Evolutionary conservation across 495 filamentous ascomycete genomes (phyloP).

Genomic region (Podospora comata): DNA sequence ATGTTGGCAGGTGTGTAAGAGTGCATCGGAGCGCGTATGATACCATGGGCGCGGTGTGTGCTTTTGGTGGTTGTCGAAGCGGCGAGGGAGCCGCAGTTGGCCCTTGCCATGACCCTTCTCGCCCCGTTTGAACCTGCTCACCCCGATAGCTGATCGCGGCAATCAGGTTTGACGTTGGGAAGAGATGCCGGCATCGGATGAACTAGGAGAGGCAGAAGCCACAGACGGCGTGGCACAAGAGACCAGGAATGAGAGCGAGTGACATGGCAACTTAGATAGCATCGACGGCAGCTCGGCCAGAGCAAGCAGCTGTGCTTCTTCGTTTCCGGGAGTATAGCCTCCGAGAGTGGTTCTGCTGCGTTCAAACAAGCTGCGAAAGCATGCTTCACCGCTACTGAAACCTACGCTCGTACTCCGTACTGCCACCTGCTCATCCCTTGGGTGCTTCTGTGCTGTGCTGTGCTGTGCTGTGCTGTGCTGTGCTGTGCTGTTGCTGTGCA

Average conservation of each 20-base stretch:
- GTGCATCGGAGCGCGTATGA: slow-evolving; percentile 3
- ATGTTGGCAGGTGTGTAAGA: slow-evolving; percentile 10
- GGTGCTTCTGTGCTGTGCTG: background rate
- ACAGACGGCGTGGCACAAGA: slow-evolving; percentile 22
- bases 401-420: slow-evolving; percentile 6
- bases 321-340: slow-evolving; percentile 26
- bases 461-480: background rate
- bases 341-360: slow-evolving; percentile 15
- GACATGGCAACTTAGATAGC: slow-evolving; percentile 25
- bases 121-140: background rate
- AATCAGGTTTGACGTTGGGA: slow-evolving; percentile 20
- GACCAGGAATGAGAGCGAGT: slow-evolving; percentile 24
- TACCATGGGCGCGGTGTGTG: background rate
- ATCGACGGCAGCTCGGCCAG: slow-evolving; percentile 15
- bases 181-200: slow-evolving; percentile 26
- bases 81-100: slow-evolving; percentile 16
- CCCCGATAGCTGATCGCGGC: slow-evolving; percentile 13
- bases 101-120: slow-evolving; percentile 19
- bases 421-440: background rate
- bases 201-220: slow-evolving; percentile 17
- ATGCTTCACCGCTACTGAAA: slow-evolving; percentile 19
- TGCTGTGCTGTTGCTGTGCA: slow-evolving; percentile 3
- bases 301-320: slow-evolving; percentile 16
- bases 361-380: slow-evolving; percentile 3
- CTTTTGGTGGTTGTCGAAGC: slow-evolving; percentile 5